These are phyloP conservation scores for Rhododendron molle DNA, from an alignment of 148 eudicot species.

Conservation along the genomic window DNA sequence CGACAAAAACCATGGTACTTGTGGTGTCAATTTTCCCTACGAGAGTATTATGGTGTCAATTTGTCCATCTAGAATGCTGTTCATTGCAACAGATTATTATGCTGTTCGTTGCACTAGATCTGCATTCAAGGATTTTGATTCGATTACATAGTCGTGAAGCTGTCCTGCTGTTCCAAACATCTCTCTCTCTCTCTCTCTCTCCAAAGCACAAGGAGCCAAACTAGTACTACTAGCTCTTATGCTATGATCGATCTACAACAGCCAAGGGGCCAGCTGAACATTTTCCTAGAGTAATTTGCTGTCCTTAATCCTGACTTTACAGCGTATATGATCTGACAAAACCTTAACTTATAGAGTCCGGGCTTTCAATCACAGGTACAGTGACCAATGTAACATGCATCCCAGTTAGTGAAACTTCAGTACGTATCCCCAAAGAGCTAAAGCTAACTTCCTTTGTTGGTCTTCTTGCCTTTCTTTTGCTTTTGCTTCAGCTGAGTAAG, in stretches of 20 bases:
- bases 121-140: neutral
- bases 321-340: neutral
- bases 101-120: neutral
- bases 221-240: neutral
- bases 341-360: neutral
- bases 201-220: neutral
- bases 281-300: neutral
- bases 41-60: neutral
- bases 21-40: no score
- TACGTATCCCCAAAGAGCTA: neutral
- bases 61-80: neutral
- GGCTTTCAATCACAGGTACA: neutral
- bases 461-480: slow-evolving; percentile 86
- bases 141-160: neutral
- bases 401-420: neutral
- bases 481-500: slow-evolving; percentile 88
- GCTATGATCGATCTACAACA: neutral
- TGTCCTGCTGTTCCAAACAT: neutral
- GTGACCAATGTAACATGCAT: neutral
- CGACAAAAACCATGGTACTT: no score
- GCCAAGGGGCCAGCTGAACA: neutral
- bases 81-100: neutral
- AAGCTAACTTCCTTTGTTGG: slow-evolving; percentile 38
- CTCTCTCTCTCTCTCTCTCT: neutral
- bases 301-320: neutral